These are phyloP conservation scores for Tulasnella sp. DNA, from an alignment of 768 basidiomycete species.

Conservation along the genomic window DNA sequence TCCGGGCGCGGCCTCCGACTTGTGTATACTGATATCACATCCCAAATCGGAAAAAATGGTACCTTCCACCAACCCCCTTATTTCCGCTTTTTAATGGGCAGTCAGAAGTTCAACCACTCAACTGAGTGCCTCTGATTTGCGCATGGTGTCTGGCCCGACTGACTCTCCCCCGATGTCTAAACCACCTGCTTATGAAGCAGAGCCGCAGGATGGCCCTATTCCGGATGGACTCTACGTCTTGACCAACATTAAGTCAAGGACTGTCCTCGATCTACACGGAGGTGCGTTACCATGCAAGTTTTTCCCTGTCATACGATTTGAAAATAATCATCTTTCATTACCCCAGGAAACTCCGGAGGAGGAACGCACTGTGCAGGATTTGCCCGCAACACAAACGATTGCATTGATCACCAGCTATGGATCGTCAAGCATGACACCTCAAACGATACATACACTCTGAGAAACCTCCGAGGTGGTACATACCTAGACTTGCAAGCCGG, in stretches of 20 bases:
- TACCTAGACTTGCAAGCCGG: neutral
- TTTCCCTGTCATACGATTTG: neutral
- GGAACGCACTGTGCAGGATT: neutral
- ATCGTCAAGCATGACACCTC: neutral
- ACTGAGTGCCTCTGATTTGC: neutral
- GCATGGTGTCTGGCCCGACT: neutral
- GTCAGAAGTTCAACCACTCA: neutral
- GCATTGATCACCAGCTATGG: neutral
- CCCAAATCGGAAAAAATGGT: neutral
- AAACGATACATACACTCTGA: neutral
- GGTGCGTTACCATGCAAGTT: neutral
- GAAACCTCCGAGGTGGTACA: neutral
- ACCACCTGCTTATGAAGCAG: neutral
- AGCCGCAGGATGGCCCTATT: too few species aligned
- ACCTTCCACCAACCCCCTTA: neutral
- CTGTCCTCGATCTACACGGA: neutral
- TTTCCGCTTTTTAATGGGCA: neutral
- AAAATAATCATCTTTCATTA: neutral
- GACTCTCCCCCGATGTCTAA: too few species aligned
- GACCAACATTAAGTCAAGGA: neutral
- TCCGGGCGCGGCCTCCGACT: too few species aligned
- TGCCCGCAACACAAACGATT: neutral
- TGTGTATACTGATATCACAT: neutral
- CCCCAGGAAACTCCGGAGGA: neutral
- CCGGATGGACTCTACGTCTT: neutral